These are phyloP conservation scores for Schwanniomyces polymorphus DNA, from an alignment of 805 yeast genomes.

Conservation along the genomic window DNA sequence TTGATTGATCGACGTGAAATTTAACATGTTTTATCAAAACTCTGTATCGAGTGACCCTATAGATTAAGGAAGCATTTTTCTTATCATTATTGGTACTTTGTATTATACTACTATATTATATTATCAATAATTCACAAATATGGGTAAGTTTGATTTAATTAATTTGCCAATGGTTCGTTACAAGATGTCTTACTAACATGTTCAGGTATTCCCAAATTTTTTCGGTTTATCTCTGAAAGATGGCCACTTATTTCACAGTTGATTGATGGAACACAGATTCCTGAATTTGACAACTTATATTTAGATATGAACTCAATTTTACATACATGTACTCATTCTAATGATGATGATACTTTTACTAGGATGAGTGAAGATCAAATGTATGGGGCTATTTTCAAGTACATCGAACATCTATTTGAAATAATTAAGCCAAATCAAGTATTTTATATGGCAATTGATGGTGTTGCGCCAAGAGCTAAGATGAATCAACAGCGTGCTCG, in stretches of 20 bases:
- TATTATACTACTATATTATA: background rate
- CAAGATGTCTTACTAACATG: slow-evolving; percentile 3
- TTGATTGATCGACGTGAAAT: background rate
- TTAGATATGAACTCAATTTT: slow-evolving; percentile 97
- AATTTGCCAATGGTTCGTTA: background rate
- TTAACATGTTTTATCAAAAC: background rate
- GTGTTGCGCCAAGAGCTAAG: slow-evolving; percentile 97
- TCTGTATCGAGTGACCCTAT: background rate
- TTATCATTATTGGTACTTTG: background rate
- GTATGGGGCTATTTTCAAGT: slow-evolving; percentile 88
- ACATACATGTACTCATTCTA: slow-evolving; percentile 89
- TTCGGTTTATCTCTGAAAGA: slow-evolving; percentile 95
- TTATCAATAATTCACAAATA: background rate
- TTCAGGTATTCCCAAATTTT: slow-evolving; percentile 92
- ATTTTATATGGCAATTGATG: slow-evolving; percentile 96
- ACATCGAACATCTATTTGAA: slow-evolving; percentile 89
- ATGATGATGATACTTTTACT: slow-evolving; percentile 61
- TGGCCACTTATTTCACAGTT: slow-evolving; percentile 95
- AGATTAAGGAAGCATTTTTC: background rate
- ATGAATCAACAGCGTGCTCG: slow-evolving; percentile 97
- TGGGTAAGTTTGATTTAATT: background rate
- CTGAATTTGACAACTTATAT: slow-evolving; percentile 93
- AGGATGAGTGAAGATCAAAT: slow-evolving; percentile 86
- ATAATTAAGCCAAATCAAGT: slow-evolving; percentile 83
- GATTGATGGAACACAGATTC: slow-evolving; percentile 71